Evolutionary conservation across 2,329 filamentous ascomycete genomes (phyloP).

Genomic region (Fusarium guadeloupense): DNA sequence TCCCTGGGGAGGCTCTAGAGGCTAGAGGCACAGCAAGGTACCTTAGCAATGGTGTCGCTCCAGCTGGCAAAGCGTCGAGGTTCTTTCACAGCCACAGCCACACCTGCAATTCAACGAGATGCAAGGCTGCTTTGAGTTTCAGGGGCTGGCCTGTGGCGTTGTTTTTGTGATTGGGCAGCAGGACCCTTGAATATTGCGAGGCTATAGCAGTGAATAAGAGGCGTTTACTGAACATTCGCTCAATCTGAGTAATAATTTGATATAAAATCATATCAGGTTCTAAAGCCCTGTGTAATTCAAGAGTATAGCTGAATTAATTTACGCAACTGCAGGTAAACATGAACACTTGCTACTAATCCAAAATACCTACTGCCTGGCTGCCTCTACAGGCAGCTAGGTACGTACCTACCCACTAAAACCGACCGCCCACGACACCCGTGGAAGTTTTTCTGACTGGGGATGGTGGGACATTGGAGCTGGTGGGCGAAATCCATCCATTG

Average conservation of each 20-base stretch:
- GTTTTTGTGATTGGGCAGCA: slow-evolving; percentile 8
- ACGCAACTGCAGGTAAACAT: too few relatives aligned
- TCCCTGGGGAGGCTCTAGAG: slow-evolving; percentile 29
- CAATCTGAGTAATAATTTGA: neutral
- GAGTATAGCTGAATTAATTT: too few relatives aligned
- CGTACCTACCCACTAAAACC: slow-evolving; percentile 42
- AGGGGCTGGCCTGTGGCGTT: slow-evolving; percentile 25
- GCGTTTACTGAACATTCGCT: neutral
- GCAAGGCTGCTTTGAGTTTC: slow-evolving; percentile 17
- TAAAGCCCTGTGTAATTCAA: too few relatives aligned
- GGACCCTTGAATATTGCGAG: neutral
- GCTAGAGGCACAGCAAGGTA: neutral
- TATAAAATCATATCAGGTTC: neutral
- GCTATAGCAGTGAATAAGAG: neutral
- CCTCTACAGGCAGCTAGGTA: slow-evolving; percentile 30
- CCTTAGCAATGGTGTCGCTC: slow-evolving; percentile 13
- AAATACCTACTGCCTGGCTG: neutral
- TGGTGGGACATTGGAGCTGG: slow-evolving; percentile 39
- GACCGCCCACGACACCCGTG: slow-evolving; percentile 34
- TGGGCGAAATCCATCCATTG: too few relatives aligned
- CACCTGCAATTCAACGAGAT: neutral
- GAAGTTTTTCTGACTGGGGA: slow-evolving; percentile 42
- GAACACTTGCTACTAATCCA: too few relatives aligned
- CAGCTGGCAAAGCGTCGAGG: too few relatives aligned
- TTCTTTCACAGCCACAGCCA: slow-evolving; percentile 14